These are phyloP conservation scores for Parmales sp. DNA, from an alignment of 108 stramenopile genomes.

Conservation along the genomic window DNA sequence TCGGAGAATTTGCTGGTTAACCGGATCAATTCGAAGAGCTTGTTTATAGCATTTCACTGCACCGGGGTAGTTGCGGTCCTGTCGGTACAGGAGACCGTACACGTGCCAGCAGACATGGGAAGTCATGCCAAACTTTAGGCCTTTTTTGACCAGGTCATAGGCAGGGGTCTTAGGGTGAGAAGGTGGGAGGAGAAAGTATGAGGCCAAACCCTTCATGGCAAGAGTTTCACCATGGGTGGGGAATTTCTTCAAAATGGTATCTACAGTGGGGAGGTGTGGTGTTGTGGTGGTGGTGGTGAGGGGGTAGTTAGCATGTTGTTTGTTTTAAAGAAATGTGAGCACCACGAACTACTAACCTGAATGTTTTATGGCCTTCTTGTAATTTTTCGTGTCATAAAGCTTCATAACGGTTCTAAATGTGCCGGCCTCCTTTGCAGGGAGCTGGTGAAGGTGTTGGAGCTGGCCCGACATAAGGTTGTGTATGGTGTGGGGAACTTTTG, in stretches of 20 bases:
- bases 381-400: constrained; percentile 90
- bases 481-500: too few relatives aligned
- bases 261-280: too few relatives aligned
- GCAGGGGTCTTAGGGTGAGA: constrained; percentile 1
- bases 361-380: constrained; percentile 93
- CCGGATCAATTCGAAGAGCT: constrained; percentile 80
- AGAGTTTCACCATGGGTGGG: constrained; percentile 95
- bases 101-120: constrained; percentile 99
- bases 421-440: constrained; percentile 86
- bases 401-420: constrained; percentile 82
- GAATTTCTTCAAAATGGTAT: constrained; percentile 82
- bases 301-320: background rate
- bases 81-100: constrained; percentile 85
- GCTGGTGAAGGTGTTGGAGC: constrained; percentile 57
- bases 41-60: constrained; percentile 98
- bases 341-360: constrained; percentile 16
- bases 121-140: constrained; percentile 82
- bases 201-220: constrained; percentile 88
- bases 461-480: too few relatives aligned
- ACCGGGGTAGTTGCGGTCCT: constrained; percentile 88
- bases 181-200: constrained; percentile 54
- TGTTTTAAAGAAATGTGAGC: background rate
- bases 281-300: background rate
- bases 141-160: constrained; percentile 66
- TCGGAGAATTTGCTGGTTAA: constrained; percentile 86